Evolutionary conservation across 129 eudicot species (phyloP).

Genomic region (Saposhnikovia divaricata): DNA sequence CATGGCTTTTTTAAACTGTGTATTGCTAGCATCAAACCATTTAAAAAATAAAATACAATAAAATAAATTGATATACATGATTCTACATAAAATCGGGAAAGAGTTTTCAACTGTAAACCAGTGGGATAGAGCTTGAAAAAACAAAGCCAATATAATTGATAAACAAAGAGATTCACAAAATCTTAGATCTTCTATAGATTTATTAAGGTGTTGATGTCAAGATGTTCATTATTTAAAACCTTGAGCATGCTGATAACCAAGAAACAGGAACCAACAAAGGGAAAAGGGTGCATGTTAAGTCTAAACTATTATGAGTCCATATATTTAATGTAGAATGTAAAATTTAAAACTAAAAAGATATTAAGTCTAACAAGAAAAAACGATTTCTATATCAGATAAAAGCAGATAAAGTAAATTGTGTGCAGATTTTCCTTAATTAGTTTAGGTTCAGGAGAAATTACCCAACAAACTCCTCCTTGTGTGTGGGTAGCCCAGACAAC

Average conservation of each 20-base stretch:
- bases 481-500: conserved; percentile 77
- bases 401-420: neutral
- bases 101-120: neutral
- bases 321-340: neutral
- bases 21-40: neutral
- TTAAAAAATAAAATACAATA: too few species aligned
- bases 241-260: neutral
- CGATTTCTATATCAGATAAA: neutral
- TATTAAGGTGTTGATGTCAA: neutral
- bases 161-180: neutral
- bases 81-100: neutral
- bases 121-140: neutral
- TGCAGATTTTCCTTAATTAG: neutral
- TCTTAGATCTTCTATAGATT: neutral
- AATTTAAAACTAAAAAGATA: neutral
- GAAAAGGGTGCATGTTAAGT: neutral
- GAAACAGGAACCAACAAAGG: neutral
- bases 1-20: neutral
- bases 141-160: neutral
- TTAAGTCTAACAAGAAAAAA: neutral
- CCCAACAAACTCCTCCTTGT: conserved; percentile 80
- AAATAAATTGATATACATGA: neutral
- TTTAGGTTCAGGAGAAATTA: conserved; percentile 27
- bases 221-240: neutral
- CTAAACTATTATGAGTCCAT: neutral